Evolutionary conservation across 148 eudicot species (phyloP).

Genomic region (Amaranthus cruentus): DNA sequence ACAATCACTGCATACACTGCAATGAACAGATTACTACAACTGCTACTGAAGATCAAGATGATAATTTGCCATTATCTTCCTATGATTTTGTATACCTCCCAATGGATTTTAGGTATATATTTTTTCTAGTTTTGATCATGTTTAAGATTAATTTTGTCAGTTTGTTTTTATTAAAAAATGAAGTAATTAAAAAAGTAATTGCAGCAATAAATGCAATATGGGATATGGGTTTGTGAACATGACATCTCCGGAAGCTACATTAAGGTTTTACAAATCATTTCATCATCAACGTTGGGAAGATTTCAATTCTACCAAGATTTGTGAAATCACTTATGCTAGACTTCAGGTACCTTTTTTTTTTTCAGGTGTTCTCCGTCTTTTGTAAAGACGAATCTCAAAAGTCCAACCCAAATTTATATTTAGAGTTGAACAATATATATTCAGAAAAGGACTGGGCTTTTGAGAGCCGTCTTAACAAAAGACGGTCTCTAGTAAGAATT

Average conservation of each 20-base stretch:
- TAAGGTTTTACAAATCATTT: constrained; percentile 78
- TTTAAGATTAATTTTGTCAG: neutral
- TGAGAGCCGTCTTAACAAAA: no score
- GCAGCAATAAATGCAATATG: constrained; percentile 92
- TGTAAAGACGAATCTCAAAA: no score
- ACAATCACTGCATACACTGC: constrained; percentile 98
- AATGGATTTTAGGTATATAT: constrained; percentile 71
- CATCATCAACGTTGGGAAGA: constrained; percentile 90
- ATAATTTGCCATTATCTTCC: constrained; percentile 63
- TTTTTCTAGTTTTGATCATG: neutral
- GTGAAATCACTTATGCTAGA: constrained; percentile 87
- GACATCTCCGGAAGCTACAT: constrained; percentile 83
- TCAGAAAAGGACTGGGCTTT: no score
- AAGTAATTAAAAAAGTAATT: neutral
- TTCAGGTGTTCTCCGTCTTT: no score
- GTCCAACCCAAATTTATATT: no score
- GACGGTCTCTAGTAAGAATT: no score
- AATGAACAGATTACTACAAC: constrained; percentile 57
- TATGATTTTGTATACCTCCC: constrained; percentile 96
- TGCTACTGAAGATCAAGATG: neutral
- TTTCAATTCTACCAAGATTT: constrained; percentile 90
- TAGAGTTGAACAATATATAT: no score
- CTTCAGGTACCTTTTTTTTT: constrained; percentile 39
- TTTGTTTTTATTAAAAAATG: neutral
- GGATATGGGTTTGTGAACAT: constrained; percentile 98